Evolutionary conservation across 306 rosid species (phyloP), one percentile per base, ranked within the genome.

Genomic region (Sicyos baderoa): DNA sequence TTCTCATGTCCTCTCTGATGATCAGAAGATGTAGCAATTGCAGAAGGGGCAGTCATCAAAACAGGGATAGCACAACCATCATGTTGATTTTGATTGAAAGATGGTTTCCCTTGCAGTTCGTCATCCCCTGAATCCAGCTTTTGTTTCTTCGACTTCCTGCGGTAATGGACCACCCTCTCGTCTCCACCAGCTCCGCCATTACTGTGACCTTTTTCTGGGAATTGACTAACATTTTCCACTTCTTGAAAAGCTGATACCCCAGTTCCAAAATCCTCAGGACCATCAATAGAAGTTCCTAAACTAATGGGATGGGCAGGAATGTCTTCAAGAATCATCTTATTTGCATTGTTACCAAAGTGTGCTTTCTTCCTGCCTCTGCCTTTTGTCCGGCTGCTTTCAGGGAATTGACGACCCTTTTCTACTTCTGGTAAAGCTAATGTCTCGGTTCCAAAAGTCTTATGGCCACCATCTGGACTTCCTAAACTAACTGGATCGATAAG

Each of bases 101-200:
- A 75, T 19, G 52, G 75, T 51, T 80, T 82, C 57, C 72, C 78
- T 72, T 53, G 74, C 79, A 49, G 73, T 10, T 23, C 32, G 17
- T 73, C 73, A 22, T 61, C 70, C 76, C 72, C 63, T 75, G 72
- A 40, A 64, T 58, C 79, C 54, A 78, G 48, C 75, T 69, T 81
- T 82, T 72, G 82, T 55, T 83, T 80, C 79, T 76, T 73, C 65
- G 83, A 72, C 73, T 73, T 76, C 52, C 50, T 80, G 62, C 70
- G 49, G 54, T 42, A 23, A n/a, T 62, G 48, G 19, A 59, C 71
- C 56, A 59, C 13, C 42, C 73, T 21, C 76, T 32, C 18, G 70
- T 12, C 69, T 60, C 40, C 19, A 32, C 54, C 19, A 9, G 23
- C 16, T 61, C 25, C 52, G 35, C 66, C 67, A 53, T 75, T 64